phyloP scores from a whole-genome alignment of 371 early-diverging fungal genomes.

The Mortierella sp. region DNA sequence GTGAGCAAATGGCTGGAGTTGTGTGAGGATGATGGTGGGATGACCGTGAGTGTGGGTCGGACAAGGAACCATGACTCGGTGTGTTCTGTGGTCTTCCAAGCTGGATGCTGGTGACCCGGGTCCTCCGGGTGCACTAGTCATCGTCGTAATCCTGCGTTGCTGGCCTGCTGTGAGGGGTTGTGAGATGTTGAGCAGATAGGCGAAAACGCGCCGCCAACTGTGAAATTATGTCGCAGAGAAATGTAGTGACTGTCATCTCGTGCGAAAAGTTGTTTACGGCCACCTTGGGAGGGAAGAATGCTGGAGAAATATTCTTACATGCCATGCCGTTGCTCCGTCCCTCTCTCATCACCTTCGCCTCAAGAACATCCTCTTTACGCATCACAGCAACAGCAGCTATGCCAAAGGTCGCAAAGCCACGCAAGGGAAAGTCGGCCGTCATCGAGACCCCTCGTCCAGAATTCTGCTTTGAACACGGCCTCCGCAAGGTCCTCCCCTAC shows the following conservation, averaged over 20 bases:
- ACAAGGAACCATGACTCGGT: constrained; percentile 16
- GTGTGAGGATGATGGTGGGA: constrained; percentile 29
- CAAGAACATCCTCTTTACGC: neutral
- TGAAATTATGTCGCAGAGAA: neutral
- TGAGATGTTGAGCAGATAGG: neutral
- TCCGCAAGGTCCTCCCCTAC: constrained; percentile 51
- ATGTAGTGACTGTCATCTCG: neutral
- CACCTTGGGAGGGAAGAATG: neutral
- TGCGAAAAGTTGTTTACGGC: neutral
- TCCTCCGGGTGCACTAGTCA: constrained; percentile 7
- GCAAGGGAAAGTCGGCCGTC: constrained; percentile 16
- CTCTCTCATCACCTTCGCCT: constrained; percentile 8
- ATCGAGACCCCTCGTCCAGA: constrained; percentile 32
- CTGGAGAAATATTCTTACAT: neutral
- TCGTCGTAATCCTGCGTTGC: neutral
- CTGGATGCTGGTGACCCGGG: constrained; percentile 13
- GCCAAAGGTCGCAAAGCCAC: constrained; percentile 30
- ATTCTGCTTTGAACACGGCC: constrained; percentile 42
- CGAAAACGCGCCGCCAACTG: neutral
- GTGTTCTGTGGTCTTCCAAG: neutral
- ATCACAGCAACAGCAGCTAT: neutral
- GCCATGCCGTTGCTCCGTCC: constrained; percentile 14
- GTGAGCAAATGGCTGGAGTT: constrained; percentile 10
- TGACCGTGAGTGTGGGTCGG: constrained; percentile 31
- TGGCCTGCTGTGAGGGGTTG: neutral